A percentile compares a stretch with the other conserved stretches of the same genome.
phyloP scores from a whole-genome alignment of 2,329 filamentous ascomycete species.

The Fusarium nelsonii region DNA sequence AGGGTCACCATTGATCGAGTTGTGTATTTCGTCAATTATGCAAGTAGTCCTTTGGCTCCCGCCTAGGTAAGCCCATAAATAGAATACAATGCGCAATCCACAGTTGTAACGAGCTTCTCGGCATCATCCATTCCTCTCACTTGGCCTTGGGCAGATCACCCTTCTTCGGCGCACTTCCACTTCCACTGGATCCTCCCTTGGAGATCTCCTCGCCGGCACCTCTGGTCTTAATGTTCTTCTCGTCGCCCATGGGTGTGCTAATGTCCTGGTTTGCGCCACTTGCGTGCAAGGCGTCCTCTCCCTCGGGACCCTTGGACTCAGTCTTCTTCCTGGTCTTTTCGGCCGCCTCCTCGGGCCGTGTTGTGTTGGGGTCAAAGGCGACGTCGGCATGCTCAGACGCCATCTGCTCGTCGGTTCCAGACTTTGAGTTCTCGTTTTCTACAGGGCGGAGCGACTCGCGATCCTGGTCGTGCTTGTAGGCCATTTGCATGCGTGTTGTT shows the following conservation, averaged over 20 bases:
- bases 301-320: conserved; percentile 46
- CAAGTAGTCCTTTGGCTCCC: neutral
- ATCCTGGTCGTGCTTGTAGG: conserved; percentile 67
- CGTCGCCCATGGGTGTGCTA: conserved; percentile 55
- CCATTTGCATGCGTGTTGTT: conserved; percentile 42
- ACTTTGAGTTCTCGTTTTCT: conserved; percentile 75
- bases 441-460: conserved; percentile 74
- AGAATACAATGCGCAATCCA: neutral
- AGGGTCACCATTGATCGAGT: neutral
- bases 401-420: conserved; percentile 71
- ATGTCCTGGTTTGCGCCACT: conserved; percentile 61
- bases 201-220: conserved; percentile 52
- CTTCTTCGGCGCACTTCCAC: conserved; percentile 51
- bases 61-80: neutral
- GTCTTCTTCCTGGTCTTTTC: conserved; percentile 61
- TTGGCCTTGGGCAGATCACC: conserved; percentile 29
- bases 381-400: conserved; percentile 67
- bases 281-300: conserved; percentile 53
- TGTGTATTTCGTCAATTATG: neutral
- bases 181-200: conserved; percentile 53
- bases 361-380: conserved; percentile 77
- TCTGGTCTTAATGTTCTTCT: conserved; percentile 52
- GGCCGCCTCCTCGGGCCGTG: conserved; percentile 73
- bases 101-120: neutral
- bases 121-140: neutral